Evolutionary conservation across 176 grass and related monocot species (phyloP).

Genomic region (Microstegium vimineum): DNA sequence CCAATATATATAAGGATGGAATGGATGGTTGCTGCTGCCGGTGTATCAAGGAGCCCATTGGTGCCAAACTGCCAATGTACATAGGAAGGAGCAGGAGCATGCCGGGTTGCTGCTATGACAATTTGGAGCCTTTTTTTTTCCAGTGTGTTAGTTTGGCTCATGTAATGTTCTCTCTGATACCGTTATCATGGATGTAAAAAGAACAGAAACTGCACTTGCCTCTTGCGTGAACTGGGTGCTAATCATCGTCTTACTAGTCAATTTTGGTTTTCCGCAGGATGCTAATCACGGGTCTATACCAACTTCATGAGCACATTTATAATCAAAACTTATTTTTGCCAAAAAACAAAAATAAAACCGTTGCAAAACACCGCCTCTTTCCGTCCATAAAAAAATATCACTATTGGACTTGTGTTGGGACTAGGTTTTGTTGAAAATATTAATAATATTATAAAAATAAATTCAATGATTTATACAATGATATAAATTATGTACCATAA

Average conservation of each 20-base stretch:
- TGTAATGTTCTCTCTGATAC: conserved; percentile 18
- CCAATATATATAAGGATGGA: background rate
- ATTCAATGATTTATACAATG: too few species aligned
- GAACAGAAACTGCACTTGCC: too few species aligned
- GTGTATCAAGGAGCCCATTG: too few species aligned
- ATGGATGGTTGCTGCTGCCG: background rate
- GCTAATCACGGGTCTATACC: background rate
- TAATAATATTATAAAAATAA: too few species aligned
- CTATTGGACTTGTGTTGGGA: too few species aligned
- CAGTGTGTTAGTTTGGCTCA: conserved; percentile 1
- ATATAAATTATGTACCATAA: too few species aligned
- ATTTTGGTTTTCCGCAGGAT: background rate
- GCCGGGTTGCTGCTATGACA: background rate
- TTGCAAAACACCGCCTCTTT: background rate
- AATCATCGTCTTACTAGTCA: background rate
- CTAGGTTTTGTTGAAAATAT: too few species aligned
- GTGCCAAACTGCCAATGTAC: conserved; percentile 20
- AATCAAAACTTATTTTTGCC: background rate
- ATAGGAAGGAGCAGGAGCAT: conserved; percentile 5
- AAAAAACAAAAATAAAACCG: background rate
- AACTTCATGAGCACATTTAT: background rate
- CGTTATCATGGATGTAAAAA: background rate
- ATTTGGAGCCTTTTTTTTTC: conserved; percentile 10
- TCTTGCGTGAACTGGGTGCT: background rate
- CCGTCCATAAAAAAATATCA: too few species aligned